Evolutionary conservation across 495 filamentous ascomycete genomes (phyloP).

Genomic region (Neurospora cerealis): DNA sequence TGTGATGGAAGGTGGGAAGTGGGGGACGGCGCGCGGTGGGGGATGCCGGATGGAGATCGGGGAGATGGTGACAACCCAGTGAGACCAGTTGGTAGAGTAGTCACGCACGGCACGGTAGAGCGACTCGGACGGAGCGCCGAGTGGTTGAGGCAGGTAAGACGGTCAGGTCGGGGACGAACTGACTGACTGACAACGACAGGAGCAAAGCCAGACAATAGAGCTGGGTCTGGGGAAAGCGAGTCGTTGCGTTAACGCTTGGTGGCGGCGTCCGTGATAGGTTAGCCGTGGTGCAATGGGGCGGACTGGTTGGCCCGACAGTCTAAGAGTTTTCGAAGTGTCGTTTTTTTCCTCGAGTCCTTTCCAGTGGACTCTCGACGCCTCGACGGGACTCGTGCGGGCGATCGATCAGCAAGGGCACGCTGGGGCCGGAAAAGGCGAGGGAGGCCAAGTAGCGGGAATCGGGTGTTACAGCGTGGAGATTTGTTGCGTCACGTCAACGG

Average conservation of each 20-base stretch:
- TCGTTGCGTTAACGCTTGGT: background rate
- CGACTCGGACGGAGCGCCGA: background rate
- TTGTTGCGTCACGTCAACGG: background rate
- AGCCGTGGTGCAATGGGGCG: background rate
- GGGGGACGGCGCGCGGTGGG: conserved; percentile 6
- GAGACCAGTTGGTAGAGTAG: background rate
- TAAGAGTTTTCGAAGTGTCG: background rate
- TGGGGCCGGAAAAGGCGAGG: background rate
- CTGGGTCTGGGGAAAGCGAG: background rate
- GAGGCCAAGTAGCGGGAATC: background rate
- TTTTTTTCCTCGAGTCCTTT: background rate
- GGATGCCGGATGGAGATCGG: conserved; percentile 1
- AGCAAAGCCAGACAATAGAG: background rate
- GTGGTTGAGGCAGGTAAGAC: background rate
- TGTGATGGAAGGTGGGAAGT: conserved; percentile 6
- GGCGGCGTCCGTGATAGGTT: background rate
- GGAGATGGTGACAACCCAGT: background rate
- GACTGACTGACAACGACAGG: background rate
- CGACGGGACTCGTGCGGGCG: background rate
- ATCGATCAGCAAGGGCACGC: background rate
- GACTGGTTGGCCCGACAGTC: background rate
- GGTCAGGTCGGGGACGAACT: background rate
- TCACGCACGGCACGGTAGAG: background rate
- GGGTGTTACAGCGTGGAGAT: background rate
- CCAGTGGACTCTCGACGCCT: background rate